Percentiles rank a stretch among this genome's conserved stretches.
These are phyloP conservation scores for Phaffomyces opuntiae DNA, from an alignment of 805 yeast genomes.

Conservation along the genomic window DNA sequence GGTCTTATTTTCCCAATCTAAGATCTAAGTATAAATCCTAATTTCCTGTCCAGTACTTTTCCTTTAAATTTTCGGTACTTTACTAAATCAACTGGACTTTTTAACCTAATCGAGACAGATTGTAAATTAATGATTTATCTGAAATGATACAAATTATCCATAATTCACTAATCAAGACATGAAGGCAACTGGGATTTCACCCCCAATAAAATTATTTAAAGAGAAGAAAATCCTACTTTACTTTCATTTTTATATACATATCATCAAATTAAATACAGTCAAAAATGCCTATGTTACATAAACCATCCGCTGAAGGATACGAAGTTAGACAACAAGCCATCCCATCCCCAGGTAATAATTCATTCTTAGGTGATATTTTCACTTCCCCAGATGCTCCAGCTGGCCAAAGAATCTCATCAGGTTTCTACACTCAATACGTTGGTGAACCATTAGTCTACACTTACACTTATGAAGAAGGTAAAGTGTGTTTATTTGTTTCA, in stretches of 20 bases:
- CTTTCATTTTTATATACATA: neutral
- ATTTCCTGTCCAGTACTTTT: too few relatives aligned
- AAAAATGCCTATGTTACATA: constrained; percentile 34
- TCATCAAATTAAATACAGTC: neutral
- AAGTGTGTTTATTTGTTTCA: constrained; percentile 58
- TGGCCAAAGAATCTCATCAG: constrained; percentile 56
- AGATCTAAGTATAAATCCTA: too few relatives aligned
- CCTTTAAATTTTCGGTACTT: too few relatives aligned
- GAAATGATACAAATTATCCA: neutral
- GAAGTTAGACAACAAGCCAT: constrained; percentile 49
- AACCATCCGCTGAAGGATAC: constrained; percentile 46
- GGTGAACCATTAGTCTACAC: constrained; percentile 65
- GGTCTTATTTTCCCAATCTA: too few relatives aligned
- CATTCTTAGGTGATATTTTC: constrained; percentile 62
- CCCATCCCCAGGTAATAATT: constrained; percentile 59
- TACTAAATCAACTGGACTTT: too few relatives aligned
- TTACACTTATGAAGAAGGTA: constrained; percentile 65
- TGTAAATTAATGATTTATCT: neutral
- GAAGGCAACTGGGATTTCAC: too few relatives aligned
- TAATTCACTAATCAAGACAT: too few relatives aligned
- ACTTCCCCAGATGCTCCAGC: constrained; percentile 54
- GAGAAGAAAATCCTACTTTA: neutral
- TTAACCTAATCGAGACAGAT: too few relatives aligned
- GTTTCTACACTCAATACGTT: constrained; percentile 62
- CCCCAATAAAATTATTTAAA: neutral